Conservation (phyloP, 768 basidiomycete genomes). For the Trametes cinnabarina region DNA sequence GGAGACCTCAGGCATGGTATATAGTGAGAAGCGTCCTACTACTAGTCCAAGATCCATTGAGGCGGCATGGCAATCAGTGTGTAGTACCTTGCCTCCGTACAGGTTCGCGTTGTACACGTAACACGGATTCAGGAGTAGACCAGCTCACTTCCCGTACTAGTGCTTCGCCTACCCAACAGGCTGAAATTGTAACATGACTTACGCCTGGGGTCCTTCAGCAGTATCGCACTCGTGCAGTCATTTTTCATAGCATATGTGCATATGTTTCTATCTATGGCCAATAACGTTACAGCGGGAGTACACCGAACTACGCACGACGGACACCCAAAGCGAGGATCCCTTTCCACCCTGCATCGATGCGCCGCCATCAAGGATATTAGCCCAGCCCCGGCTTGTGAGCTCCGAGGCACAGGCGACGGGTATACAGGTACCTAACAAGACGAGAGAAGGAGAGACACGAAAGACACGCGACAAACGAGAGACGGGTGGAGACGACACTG, state of each 20-base stretch:
- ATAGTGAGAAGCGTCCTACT: too few relatives aligned
- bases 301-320: constrained; percentile 1
- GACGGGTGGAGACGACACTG: neutral
- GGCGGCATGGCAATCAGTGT: too few relatives aligned
- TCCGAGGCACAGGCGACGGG: constrained; percentile 9
- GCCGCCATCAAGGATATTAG: constrained; percentile 4
- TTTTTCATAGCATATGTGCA: constrained; percentile 14
- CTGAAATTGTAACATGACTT: neutral
- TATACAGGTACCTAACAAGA: constrained; percentile 13
- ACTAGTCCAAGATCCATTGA: too few relatives aligned
- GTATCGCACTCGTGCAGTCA: neutral
- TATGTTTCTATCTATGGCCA: constrained; percentile 16
- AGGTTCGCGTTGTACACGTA: too few relatives aligned
- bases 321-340: neutral
- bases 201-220: neutral
- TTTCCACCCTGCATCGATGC: neutral
- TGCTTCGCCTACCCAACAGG: too few relatives aligned
- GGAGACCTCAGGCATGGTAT: too few relatives aligned
- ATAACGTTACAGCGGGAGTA: constrained; percentile 16
- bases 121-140: too few relatives aligned
- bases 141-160: too few relatives aligned
- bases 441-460: neutral
- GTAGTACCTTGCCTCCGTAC: too few relatives aligned
- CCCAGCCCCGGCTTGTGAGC: constrained; percentile 8
- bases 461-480: constrained; percentile 4